A percentile compares a stretch with the other conserved stretches of the same genome.
Conservation (phyloP, 2,329 filamentous ascomycete species). For the Hymenoscyphus repandus region DNA sequence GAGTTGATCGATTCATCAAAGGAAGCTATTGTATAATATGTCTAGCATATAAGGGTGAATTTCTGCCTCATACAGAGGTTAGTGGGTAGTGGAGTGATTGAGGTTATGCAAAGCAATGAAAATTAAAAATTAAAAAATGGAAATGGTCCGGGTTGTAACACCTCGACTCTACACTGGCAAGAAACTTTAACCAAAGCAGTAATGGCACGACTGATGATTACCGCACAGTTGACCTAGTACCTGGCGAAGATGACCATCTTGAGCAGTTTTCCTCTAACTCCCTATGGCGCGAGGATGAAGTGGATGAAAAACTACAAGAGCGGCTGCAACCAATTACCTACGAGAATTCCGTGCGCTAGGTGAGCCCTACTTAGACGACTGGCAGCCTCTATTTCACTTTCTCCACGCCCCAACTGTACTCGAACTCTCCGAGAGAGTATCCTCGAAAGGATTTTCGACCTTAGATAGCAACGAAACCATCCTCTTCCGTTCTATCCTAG, state of each 20-base stretch:
- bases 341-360: slow-evolving; percentile 45
- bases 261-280: slow-evolving; percentile 20
- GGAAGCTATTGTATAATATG: too few species aligned
- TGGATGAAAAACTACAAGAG: slow-evolving; percentile 11
- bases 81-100: too few species aligned
- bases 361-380: slow-evolving; percentile 49
- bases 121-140: too few species aligned
- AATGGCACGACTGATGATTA: slow-evolving; percentile 11
- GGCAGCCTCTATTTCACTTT: slow-evolving; percentile 53
- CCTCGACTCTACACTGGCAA: slow-evolving; percentile 43
- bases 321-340: slow-evolving; percentile 33
- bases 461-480: slow-evolving; percentile 35
- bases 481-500: slow-evolving; percentile 44
- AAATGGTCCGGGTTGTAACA: too few species aligned
- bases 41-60: too few species aligned
- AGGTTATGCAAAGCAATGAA: too few species aligned
- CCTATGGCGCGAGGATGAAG: slow-evolving; percentile 36
- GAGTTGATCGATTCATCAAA: too few species aligned
- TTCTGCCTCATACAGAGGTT: too few species aligned
- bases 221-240: slow-evolving; percentile 42
- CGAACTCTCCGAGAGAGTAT: slow-evolving; percentile 39
- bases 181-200: slow-evolving; percentile 20
- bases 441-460: slow-evolving; percentile 30
- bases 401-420: slow-evolving; percentile 49
- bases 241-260: slow-evolving; percentile 52